phyloP scores from a whole-genome alignment of 352 stramenopile genomes.

The Phytophthora capsici region DNA sequence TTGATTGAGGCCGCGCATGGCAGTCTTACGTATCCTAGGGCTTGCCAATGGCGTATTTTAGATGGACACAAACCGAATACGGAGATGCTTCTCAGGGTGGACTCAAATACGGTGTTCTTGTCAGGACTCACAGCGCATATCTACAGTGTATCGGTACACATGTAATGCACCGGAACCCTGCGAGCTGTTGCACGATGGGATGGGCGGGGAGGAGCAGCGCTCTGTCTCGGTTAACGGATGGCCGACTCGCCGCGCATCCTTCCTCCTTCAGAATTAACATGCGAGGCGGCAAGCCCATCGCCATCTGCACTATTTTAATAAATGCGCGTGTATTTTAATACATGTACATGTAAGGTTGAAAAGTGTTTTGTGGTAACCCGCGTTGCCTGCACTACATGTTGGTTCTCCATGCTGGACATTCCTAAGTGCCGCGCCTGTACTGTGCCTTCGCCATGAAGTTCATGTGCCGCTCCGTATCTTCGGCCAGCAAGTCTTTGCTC shows the following conservation, averaged over 20 bases:
- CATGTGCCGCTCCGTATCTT: conserved; percentile 37
- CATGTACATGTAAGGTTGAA: not conserved
- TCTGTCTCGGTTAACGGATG: conserved; percentile 15
- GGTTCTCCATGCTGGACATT: conserved; percentile 18
- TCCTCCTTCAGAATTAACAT: conserved; percentile 21
- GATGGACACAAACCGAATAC: not conserved
- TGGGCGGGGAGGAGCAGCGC: not conserved
- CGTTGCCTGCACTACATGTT: not conserved
- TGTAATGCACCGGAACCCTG: conserved; percentile 25
- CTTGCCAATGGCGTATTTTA: not conserved
- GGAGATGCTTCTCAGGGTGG: not conserved
- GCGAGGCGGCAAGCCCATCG: conserved; percentile 15
- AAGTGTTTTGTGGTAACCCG: not conserved
- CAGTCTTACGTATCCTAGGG: not conserved
- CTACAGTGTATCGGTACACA: not conserved
- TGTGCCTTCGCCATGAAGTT: conserved; percentile 10
- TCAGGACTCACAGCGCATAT: too few relatives aligned
- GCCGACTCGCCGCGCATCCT: conserved; percentile 24
- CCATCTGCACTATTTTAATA: not conserved
- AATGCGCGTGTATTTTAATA: too few relatives aligned
- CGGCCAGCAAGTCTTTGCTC: conserved; percentile 18
- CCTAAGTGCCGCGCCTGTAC: not conserved
- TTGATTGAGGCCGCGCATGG: too few relatives aligned
- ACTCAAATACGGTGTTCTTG: not conserved
- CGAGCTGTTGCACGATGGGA: not conserved